These are phyloP conservation scores for Dactylis glomerata DNA, from an alignment of 176 grass and related monocot species.

Conservation along the genomic window DNA sequence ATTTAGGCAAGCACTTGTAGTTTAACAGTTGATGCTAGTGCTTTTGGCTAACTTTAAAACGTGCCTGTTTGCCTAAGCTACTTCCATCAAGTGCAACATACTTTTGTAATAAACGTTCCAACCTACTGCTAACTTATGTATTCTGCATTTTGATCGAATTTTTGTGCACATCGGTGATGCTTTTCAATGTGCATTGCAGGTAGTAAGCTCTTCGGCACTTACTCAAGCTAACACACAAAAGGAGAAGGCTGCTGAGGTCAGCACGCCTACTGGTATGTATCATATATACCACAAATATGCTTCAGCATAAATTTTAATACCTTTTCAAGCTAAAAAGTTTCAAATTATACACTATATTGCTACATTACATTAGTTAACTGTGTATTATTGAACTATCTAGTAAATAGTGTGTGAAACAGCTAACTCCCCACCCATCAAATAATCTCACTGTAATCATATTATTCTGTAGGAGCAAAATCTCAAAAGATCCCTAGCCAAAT, in stretches of 20 bases:
- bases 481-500: constrained; percentile 81
- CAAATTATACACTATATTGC: not conserved
- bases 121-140: not conserved
- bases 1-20: not conserved
- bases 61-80: constrained; percentile 8
- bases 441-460: constrained; percentile 24
- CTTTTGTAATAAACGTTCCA: not conserved
- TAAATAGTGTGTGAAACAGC: not conserved
- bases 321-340: constrained; percentile 8
- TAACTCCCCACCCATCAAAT: not conserved
- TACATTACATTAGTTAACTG: not conserved
- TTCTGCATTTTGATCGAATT: constrained; percentile 13
- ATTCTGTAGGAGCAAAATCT: constrained; percentile 55
- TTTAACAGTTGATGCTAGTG: not conserved
- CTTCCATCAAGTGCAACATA: not conserved
- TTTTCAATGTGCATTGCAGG: constrained; percentile 46
- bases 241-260: constrained; percentile 50
- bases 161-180: constrained; percentile 19
- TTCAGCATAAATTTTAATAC: not conserved
- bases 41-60: not conserved
- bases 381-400: not conserved
- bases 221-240: constrained; percentile 50
- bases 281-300: not conserved
- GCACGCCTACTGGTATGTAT: constrained; percentile 51
- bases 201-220: constrained; percentile 34